Evolutionary conservation across 2,329 filamentous ascomycete genomes (phyloP), one percentile per base, ranked within the genome.

Genomic region (Helotiales sp.): DNA sequence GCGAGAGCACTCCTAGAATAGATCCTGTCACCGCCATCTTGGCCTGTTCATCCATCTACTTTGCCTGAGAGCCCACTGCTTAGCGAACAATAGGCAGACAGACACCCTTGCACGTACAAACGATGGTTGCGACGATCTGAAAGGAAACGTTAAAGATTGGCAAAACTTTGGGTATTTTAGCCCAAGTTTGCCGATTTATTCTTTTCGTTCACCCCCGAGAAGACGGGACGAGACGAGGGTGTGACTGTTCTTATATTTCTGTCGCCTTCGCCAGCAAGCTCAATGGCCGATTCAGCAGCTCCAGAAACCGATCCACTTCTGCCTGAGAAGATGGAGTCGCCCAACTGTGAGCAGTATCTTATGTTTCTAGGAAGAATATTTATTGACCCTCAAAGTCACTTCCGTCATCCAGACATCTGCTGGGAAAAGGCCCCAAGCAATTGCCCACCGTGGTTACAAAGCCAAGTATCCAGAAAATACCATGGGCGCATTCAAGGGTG

Each of bases 391-490:
- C 37, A 26, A 54, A 17, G 77, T 77, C 61, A 70, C 71, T 2
- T 65, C 59, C 22, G 72, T 73, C 17, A 73, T 69, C 57, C 64
- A 66, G 43, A 66, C 69, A 49, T 61, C 67, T 11, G 57, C 68
- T 34, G 75, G 75, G 45, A 71, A 69, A 62, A 68, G 73, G 60
- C 92, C 92, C 1, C 90, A 93, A 77, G 86, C 88, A 64, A 93
- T 96, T 70, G 91, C 90, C 1, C 92, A 95, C 80, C 85, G 92
- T 65, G 92, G 92, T 52, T 93, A 90, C 83, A 95, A 92, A 77
- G 88, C 89, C 0, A 84, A 84, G 61, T 92, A 85, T 72, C 93
- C 95, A 0, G 95, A 98, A 79, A 98, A 98, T 80, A 91, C 92
- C 1, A 88, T 97, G 85, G 85, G 83, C 17, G 91, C 92, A 7